These are phyloP conservation scores for Globisporangium parvum DNA, from an alignment of 352 stramenopile genomes.

Conservation along the genomic window DNA sequence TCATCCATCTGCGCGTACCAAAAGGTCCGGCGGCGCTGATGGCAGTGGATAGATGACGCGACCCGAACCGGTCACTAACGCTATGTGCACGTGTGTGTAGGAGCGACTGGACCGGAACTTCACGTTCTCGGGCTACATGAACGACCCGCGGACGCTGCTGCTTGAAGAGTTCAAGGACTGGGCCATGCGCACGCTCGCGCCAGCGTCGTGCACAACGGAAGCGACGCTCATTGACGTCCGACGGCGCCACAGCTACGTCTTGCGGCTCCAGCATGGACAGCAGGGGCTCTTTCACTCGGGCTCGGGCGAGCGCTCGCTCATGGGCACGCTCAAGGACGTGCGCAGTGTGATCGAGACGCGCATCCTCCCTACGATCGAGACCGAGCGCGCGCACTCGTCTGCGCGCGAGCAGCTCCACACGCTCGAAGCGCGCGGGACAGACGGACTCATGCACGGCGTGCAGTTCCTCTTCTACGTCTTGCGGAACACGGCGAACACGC, in stretches of 20 bases:
- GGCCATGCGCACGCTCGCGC: slow-evolving; percentile 72
- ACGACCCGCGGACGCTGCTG: slow-evolving; percentile 75
- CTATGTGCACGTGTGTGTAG: slow-evolving; percentile 8
- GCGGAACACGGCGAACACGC: slow-evolving; percentile 78
- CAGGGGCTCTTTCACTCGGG: slow-evolving; percentile 78
- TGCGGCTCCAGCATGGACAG: slow-evolving; percentile 74
- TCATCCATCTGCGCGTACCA: slow-evolving; percentile 84
- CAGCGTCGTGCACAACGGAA: slow-evolving; percentile 71
- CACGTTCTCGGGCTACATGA: slow-evolving; percentile 73
- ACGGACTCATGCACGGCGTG: slow-evolving; percentile 81
- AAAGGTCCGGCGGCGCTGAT: slow-evolving; percentile 16
- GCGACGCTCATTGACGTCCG: slow-evolving; percentile 72
- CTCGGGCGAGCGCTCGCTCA: slow-evolving; percentile 62
- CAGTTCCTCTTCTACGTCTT: slow-evolving; percentile 87
- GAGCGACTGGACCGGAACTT: slow-evolving; percentile 75
- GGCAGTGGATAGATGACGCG: neutral
- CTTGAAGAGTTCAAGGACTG: slow-evolving; percentile 86
- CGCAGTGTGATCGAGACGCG: slow-evolving; percentile 72
- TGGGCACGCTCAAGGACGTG: slow-evolving; percentile 80
- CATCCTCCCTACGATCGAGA: slow-evolving; percentile 75
- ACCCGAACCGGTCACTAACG: too few relatives aligned
- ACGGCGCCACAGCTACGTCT: slow-evolving; percentile 66
- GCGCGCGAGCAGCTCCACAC: slow-evolving; percentile 76
- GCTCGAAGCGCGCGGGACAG: slow-evolving; percentile 65
- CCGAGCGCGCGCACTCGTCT: slow-evolving; percentile 73